phyloP scores from a whole-genome alignment of 1,284 basidiomycete species.

The Leccinum brunneo-olivaceum region DNA sequence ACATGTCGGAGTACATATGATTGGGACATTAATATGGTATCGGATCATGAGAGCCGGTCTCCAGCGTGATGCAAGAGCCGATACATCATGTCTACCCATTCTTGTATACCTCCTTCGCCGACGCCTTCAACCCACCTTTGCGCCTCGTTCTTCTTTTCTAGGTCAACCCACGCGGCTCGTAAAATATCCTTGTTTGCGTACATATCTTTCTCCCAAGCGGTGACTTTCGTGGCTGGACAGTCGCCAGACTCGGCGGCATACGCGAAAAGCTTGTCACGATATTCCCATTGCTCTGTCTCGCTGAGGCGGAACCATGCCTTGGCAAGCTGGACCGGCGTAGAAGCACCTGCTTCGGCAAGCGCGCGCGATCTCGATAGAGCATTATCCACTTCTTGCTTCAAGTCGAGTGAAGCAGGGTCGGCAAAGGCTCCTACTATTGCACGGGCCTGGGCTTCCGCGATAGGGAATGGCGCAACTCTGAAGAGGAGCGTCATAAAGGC shows the following conservation, averaged over 20 bases:
- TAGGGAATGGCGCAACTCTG: conserved; percentile 54
- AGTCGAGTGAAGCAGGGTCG: conserved; percentile 44
- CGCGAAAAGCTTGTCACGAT: conserved; percentile 52
- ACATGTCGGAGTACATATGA: no score
- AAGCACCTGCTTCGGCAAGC: conserved; percentile 31
- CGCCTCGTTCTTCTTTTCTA: conserved; percentile 51
- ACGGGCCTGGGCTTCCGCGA: conserved; percentile 62
- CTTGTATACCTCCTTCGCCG: conserved; percentile 46
- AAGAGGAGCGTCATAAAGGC: conserved; percentile 60
- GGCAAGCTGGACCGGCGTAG: conserved; percentile 35
- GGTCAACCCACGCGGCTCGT: conserved; percentile 49
- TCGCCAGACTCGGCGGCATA: conserved; percentile 37
- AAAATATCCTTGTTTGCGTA: conserved; percentile 47
- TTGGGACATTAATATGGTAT: no score
- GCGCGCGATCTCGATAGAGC: conserved; percentile 43
- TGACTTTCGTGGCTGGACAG: conserved; percentile 33
- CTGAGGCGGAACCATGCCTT: conserved; percentile 51
- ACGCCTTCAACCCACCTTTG: conserved; percentile 56
- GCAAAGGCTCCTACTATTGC: conserved; percentile 49
- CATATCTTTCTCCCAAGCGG: conserved; percentile 52
- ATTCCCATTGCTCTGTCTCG: conserved; percentile 55
- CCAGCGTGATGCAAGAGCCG: conserved; percentile 38
- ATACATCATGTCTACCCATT: conserved; percentile 59
- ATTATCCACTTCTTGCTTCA: conserved; percentile 39
- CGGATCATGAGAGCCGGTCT: no score